Evolutionary conservation across 345 rosid species (phyloP).

Genomic region (Rhodamnia argentea): DNA sequence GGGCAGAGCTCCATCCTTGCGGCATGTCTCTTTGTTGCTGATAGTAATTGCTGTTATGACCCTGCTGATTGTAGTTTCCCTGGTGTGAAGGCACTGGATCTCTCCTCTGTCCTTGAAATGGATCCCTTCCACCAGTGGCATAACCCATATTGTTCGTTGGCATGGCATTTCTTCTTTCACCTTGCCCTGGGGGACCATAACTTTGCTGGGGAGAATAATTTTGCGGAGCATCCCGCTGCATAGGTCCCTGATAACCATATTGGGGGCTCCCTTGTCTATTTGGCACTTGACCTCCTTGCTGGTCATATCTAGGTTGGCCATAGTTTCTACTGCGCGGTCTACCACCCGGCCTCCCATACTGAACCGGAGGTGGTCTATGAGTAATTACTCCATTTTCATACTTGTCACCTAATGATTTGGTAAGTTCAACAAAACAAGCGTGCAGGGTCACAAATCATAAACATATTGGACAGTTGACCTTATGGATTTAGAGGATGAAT

Average conservation of each 20-base stretch:
- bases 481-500: background rate
- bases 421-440: background rate
- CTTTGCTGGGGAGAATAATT: conserved; percentile 24
- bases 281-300: conserved; percentile 21
- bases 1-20: conserved; percentile 16
- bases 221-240: conserved; percentile 29
- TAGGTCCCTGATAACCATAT: conserved; percentile 17
- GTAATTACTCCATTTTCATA: conserved; percentile 79
- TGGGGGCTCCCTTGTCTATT: conserved; percentile 31
- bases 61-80: conserved; percentile 27
- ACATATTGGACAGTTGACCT: background rate
- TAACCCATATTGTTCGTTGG: conserved; percentile 27
- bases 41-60: conserved; percentile 23
- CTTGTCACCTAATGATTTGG: conserved; percentile 55
- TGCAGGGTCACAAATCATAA: background rate
- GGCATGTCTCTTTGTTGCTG: conserved; percentile 26
- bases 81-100: conserved; percentile 22
- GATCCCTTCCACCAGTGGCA: conserved; percentile 22
- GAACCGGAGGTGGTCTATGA: conserved; percentile 74
- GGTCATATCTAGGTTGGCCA: conserved; percentile 27
- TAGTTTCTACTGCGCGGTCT: conserved; percentile 18
- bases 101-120: background rate
- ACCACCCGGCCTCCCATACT: conserved; percentile 19
- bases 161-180: conserved; percentile 21
- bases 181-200: conserved; percentile 23